Conservation (phyloP, 352 stramenopile species). For the Pythium myriotylum region DNA sequence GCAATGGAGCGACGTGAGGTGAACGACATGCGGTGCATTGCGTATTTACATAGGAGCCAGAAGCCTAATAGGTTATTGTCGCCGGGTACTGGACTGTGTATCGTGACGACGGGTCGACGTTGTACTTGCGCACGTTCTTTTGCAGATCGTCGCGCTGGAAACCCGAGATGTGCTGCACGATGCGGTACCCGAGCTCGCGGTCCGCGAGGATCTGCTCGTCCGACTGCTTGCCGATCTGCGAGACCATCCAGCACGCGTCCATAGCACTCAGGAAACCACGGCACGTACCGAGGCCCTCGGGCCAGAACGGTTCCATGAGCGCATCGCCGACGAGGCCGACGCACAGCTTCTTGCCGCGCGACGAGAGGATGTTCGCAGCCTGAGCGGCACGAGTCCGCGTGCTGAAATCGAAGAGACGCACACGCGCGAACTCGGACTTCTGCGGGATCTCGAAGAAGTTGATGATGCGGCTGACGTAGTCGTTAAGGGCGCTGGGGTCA, state of each 20-base stretch:
- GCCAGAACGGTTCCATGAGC: conserved; percentile 88
- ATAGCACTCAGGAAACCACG: conserved; percentile 81
- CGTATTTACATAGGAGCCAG: conserved; percentile 7
- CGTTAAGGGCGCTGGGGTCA: conserved; percentile 53
- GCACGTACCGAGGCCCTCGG: conserved; percentile 79
- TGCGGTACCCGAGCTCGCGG: conserved; percentile 75
- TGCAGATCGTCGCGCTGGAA: conserved; percentile 76
- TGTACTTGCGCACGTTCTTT: conserved; percentile 86
- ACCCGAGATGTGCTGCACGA: conserved; percentile 75
- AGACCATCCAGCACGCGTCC: conserved; percentile 78
- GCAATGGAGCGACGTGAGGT: too few species aligned
- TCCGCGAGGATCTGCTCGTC: conserved; percentile 77
- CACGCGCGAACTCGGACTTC: conserved; percentile 63
- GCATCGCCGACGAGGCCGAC: conserved; percentile 78
- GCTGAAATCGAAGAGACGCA: conserved; percentile 87
- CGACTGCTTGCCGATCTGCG: conserved; percentile 66
- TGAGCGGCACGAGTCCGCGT: conserved; percentile 74
- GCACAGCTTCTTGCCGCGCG: conserved; percentile 76
- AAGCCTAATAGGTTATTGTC: conserved; percentile 26
- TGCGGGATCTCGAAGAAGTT: conserved; percentile 74
- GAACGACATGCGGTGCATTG: too few species aligned
- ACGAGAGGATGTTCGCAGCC: conserved; percentile 65
- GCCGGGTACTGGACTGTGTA: conserved; percentile 79
- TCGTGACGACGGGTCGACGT: conserved; percentile 66
- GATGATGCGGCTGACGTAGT: conserved; percentile 72